These are phyloP conservation scores for Phoma sp. DNA, from an alignment of 2,329 filamentous ascomycete genomes.

Conservation along the genomic window DNA sequence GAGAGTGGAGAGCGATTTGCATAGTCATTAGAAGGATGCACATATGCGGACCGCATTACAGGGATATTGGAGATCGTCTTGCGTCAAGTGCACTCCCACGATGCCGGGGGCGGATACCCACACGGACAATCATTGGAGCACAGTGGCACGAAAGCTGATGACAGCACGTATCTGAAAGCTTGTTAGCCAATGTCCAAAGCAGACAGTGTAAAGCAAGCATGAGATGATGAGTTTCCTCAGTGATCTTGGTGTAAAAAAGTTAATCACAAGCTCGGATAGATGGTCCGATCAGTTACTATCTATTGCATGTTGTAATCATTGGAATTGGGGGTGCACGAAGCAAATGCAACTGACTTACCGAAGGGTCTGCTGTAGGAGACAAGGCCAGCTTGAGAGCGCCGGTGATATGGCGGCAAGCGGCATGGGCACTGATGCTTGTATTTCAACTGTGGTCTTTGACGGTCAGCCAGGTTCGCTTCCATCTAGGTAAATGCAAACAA, in stretches of 20 bases:
- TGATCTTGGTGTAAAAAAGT: constrained; percentile 70
- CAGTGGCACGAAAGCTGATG: neutral
- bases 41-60: neutral
- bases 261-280: constrained; percentile 54
- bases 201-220: constrained; percentile 19
- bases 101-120: neutral
- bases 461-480: constrained; percentile 20
- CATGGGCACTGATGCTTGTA: neutral
- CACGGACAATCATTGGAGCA: neutral
- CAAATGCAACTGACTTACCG: constrained; percentile 4
- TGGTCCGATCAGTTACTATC: constrained; percentile 68
- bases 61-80: neutral
- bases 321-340: constrained; percentile 49
- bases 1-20: neutral
- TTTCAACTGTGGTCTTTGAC: constrained; percentile 4
- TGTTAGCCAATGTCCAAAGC: constrained; percentile 28
- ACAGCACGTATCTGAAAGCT: constrained; percentile 19
- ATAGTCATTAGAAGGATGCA: neutral
- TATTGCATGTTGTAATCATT: constrained; percentile 71
- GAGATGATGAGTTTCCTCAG: constrained; percentile 57
- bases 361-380: neutral
- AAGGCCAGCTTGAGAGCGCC: neutral
- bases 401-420: no score
- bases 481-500: neutral
- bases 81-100: neutral